phyloP scores from a whole-genome alignment of 228 moss, liverwort and hornwort species.

The Sphagnum fallax region DNA sequence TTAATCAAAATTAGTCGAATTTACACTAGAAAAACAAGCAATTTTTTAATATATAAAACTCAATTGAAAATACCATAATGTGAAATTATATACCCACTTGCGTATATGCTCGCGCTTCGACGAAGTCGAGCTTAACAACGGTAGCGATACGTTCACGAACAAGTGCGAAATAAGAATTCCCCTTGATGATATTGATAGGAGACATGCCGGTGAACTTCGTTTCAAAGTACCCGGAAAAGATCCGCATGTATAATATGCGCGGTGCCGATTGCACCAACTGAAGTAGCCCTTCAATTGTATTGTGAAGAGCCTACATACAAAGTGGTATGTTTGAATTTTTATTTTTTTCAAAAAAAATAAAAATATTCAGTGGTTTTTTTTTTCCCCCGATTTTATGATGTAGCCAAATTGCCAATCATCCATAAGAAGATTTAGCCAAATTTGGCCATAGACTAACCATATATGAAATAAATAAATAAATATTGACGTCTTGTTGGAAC shows the following conservation, averaged over 20 bases:
- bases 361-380: no score
- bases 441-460: no score
- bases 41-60: no score
- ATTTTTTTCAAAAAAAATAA: no score
- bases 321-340: not conserved
- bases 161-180: constrained; percentile 50
- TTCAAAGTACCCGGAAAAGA: constrained; percentile 58
- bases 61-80: no score
- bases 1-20: no score
- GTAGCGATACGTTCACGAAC: constrained; percentile 61
- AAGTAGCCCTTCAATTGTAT: constrained; percentile 62
- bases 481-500: no score
- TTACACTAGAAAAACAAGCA: no score
- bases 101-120: constrained; percentile 50
- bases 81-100: constrained; percentile 19
- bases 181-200: constrained; percentile 71
- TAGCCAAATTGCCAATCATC: no score
- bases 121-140: constrained; percentile 57
- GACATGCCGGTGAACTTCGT: constrained; percentile 60
- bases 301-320: constrained; percentile 48
- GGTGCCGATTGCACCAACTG: constrained; percentile 74
- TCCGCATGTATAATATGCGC: constrained; percentile 75
- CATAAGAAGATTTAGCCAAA: no score
- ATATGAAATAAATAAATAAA: no score
- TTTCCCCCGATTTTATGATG: no score